A percentile compares a stretch with the other conserved stretches of the same genome.
phyloP scores from a whole-genome alignment of 2,329 filamentous ascomycete species.

The Orbilia ellipsospora region DNA sequence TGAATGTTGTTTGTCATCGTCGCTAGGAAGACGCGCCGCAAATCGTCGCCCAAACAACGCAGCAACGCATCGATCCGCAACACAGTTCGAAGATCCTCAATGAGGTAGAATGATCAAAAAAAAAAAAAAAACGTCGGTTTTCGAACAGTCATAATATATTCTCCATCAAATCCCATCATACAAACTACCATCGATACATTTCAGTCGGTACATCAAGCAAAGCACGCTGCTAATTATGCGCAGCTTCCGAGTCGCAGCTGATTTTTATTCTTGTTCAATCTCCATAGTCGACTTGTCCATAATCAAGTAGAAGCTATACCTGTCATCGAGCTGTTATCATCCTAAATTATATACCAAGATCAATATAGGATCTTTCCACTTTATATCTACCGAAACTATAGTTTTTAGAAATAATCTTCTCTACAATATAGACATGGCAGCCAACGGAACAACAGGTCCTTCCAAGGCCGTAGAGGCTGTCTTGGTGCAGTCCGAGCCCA shows the following conservation, averaged over 20 bases:
- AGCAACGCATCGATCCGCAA: conserved; percentile 14
- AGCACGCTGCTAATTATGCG: conserved; percentile 27
- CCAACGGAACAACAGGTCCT: conserved; percentile 22
- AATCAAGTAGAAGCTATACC: conserved; percentile 31
- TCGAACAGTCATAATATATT: not conserved
- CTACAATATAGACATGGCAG: conserved; percentile 21
- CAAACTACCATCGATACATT: conserved; percentile 4
- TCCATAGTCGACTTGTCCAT: conserved; percentile 48
- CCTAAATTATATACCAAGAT: not conserved
- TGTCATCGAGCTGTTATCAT: not conserved
- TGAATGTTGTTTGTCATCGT: not conserved
- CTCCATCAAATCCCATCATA: not conserved
- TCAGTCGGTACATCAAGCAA: conserved; percentile 38
- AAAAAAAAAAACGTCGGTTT: not conserved
- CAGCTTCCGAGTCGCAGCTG: conserved; percentile 50
- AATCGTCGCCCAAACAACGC: conserved; percentile 25
- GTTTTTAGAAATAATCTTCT: not conserved
- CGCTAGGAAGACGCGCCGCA: conserved; percentile 42
- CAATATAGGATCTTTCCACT: not conserved
- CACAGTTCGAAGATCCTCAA: not conserved
- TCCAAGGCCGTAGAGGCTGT: conserved; percentile 69
- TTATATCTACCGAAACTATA: not conserved
- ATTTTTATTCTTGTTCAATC: conserved; percentile 44
- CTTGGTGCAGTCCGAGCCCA: conserved; percentile 81
- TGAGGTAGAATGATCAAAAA: not conserved